phyloP scores from a whole-genome alignment of 2,329 filamentous ascomycete species.

The Ceratocystis lukuohia region DNA sequence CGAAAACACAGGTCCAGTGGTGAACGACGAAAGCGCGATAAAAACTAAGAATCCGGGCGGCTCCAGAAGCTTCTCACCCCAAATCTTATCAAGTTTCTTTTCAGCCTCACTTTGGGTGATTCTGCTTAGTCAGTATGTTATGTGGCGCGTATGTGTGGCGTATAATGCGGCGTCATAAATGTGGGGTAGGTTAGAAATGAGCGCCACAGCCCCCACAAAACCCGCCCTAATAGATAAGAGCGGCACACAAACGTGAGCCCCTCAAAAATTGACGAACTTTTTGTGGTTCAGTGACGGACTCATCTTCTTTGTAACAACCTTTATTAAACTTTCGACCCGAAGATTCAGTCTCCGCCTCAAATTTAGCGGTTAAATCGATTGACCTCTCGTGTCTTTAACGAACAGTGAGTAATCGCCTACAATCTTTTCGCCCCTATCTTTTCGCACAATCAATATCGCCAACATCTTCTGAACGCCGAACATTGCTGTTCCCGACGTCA shows the following conservation, averaged over 20 bases:
- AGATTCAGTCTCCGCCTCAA: slow-evolving; percentile 98
- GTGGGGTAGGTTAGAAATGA: neutral
- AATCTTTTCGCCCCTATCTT: neutral
- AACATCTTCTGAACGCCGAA: neutral
- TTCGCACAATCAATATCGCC: neutral
- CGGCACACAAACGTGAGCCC: slow-evolving; percentile 16
- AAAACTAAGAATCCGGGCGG: neutral
- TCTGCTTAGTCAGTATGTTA: neutral
- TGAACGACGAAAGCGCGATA: slow-evolving; percentile 5
- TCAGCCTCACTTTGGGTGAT: slow-evolving; percentile 2
- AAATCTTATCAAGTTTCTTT: slow-evolving; percentile 4
- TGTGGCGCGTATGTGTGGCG: neutral
- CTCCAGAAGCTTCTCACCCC: slow-evolving; percentile 17
- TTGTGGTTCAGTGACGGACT: slow-evolving; percentile 13
- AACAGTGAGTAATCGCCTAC: slow-evolving; percentile 27
- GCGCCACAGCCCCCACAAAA: slow-evolving; percentile 11
- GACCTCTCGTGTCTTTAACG: slow-evolving; percentile 68
- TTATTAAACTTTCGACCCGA: slow-evolving; percentile 49
- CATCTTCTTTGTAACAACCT: slow-evolving; percentile 17
- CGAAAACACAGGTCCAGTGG: too few species aligned
- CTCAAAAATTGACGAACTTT: slow-evolving; percentile 18
- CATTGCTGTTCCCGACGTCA: neutral
- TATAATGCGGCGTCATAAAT: neutral
- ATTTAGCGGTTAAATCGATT: slow-evolving; percentile 97
- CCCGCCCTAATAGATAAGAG: slow-evolving; percentile 14